Percentiles rank a stretch among this genome's conserved stretches.
Conservation (phyloP, 176 grass and related monocot species). For the Juncus effusus region DNA sequence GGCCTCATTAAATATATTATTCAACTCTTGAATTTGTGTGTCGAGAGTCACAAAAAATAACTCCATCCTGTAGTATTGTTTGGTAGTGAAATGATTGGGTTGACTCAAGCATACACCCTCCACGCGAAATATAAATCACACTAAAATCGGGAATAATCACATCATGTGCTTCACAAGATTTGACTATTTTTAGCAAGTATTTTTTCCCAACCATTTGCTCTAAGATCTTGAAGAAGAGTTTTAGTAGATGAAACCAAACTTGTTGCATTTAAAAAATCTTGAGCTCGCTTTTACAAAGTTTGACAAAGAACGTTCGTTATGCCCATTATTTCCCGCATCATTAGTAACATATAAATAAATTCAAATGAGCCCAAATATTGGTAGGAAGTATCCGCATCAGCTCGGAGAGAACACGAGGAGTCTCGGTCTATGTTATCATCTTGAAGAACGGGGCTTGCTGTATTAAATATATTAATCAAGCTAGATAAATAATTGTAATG, state of each 20-base stretch:
- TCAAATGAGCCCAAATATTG: conserved; percentile 12
- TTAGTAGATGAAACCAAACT: neutral
- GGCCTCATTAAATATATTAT: neutral
- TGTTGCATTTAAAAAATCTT: neutral
- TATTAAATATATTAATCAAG: neutral
- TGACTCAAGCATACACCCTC: conserved; percentile 5
- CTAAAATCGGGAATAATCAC: conserved; percentile 2
- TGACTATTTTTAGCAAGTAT: neutral
- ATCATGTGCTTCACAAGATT: neutral
- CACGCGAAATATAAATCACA: neutral
- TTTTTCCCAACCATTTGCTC: too few species aligned
- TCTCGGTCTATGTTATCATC: neutral
- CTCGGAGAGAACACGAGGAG: neutral
- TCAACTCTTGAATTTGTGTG: neutral
- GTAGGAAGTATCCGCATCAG: neutral
- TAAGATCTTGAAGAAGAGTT: too few species aligned
- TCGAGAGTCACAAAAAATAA: conserved; percentile 2
- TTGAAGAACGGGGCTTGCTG: conserved; percentile 10
- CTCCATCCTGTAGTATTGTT: neutral
- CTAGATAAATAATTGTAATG: neutral
- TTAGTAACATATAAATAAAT: conserved; percentile 17
- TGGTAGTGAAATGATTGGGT: neutral
- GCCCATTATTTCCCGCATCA: neutral
- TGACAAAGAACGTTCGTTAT: neutral
- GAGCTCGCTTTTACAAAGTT: neutral